Evolutionary conservation across 2,329 filamentous ascomycete genomes (phyloP).

Genomic region (Thielaviopsis punctulata): DNA sequence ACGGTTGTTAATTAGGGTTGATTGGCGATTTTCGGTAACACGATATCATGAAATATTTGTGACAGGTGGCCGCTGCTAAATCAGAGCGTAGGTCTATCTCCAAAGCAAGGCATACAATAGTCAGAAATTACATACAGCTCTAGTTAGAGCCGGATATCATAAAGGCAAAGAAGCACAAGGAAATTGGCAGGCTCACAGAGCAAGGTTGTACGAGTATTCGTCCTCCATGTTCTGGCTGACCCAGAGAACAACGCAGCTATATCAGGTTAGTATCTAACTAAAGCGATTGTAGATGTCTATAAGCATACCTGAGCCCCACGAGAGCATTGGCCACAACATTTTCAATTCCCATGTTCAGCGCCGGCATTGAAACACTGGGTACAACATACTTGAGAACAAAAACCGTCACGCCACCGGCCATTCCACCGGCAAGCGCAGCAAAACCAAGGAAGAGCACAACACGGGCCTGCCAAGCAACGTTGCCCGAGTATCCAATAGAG

Average conservation of each 20-base stretch:
- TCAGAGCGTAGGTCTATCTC: background rate
- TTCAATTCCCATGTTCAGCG: slow-evolving; percentile 46
- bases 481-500: slow-evolving; percentile 44
- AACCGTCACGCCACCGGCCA: slow-evolving; percentile 52
- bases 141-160: background rate
- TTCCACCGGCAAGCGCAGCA: slow-evolving; percentile 45
- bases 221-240: slow-evolving; percentile 58
- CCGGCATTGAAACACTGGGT: slow-evolving; percentile 38
- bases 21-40: background rate
- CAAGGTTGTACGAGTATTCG: slow-evolving; percentile 51
- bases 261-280: background rate
- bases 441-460: slow-evolving; percentile 52
- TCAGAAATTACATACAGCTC: background rate
- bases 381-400: slow-evolving; percentile 50
- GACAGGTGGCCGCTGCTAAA: background rate
- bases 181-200: slow-evolving; percentile 27
- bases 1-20: background rate
- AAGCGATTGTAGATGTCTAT: background rate
- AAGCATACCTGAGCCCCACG: slow-evolving; percentile 39
- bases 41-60: background rate
- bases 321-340: slow-evolving; percentile 49
- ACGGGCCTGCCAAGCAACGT: slow-evolving; percentile 50
- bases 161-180: background rate
- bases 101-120: background rate
- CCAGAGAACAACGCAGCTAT: slow-evolving; percentile 47